Conservation (phyloP, 495 filamentous ascomycete species). For the Aspergillus indologenus region DNA sequence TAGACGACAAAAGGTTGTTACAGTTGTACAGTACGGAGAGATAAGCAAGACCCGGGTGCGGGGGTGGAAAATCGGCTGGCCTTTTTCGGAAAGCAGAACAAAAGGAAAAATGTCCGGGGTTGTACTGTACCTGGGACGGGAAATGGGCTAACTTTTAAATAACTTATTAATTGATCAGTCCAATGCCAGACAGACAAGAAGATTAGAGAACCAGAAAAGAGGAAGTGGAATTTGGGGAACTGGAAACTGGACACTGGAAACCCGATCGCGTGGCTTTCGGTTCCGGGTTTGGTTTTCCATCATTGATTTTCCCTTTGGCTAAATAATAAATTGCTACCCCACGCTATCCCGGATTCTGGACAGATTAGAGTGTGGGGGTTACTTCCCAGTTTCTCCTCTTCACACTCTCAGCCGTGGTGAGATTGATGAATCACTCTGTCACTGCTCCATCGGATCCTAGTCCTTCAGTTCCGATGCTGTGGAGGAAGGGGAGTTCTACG, state of each 20-base stretch:
- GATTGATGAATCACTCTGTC: too few relatives aligned
- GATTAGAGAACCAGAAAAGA: background rate
- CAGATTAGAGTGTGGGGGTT: conserved; percentile 20
- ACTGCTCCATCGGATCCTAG: background rate
- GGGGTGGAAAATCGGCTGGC: background rate
- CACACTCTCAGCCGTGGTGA: background rate
- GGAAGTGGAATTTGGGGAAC: conserved; percentile 7
- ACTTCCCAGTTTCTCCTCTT: background rate
- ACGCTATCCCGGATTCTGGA: conserved; percentile 15
- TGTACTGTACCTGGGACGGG: too few relatives aligned
- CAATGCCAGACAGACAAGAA: background rate
- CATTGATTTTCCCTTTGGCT: background rate
- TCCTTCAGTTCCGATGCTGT: background rate
- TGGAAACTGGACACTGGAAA: conserved; percentile 7
- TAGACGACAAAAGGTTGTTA: background rate
- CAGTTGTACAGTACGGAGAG: background rate
- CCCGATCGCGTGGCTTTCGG: conserved; percentile 15
- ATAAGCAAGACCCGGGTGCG: background rate
- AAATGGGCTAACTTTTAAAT: background rate
- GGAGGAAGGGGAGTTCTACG: too few relatives aligned
- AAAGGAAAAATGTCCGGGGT: background rate
- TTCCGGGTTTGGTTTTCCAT: conserved; percentile 16
- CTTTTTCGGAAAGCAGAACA: background rate
- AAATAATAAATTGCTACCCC: conserved; percentile 18
- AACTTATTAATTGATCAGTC: background rate